Evolutionary conservation across 2,329 filamentous ascomycete genomes (phyloP), one percentile per base, ranked within the genome.

Genomic region (Exophiala bonariae): DNA sequence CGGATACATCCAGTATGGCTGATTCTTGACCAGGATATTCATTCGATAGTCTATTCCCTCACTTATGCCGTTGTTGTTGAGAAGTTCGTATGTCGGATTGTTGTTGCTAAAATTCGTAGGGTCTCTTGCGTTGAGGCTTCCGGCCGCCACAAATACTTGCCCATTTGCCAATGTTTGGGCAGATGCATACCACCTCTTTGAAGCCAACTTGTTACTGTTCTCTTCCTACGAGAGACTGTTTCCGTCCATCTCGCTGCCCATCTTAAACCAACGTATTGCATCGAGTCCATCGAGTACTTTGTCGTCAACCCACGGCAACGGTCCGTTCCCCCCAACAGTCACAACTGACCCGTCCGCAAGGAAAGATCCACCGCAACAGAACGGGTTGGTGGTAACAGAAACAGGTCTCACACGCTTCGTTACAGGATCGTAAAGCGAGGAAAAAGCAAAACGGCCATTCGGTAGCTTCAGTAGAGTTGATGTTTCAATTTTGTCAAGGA

Each of bases 1-100:
- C 3, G 80, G 80, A 58, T 82, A 83, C 79, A 81, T 81, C 64
- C 80, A 82, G 65, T 83, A 82, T 11, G 80, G 80, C 61, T 82
- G 77, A 55, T 79, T 80, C 59, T 74, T 74, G 44, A 66, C 68
- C 18, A 83, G 66, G 30, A 83, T 78, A 3, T 77, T 72, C 69
- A 82, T 72, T 7, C 64, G 62, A 34, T 74, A 69, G 58, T 69
- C 80, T 14, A 64, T 60, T 38, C 77, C 78, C 36, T 67, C 63
- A 3, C 73, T 69, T 34, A 71, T 61, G 47, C 76, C 80, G 33
- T 71, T 58, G 20, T 65, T 51, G 47, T 76, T 73, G n/a, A 83
- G 65, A 19, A 82, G 73, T 59, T 83, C 80, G 60, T 81, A 83
- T 2, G 80, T 83, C 2, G 80, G 80, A 58, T 83, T 83, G 67